Evolutionary conservation across 192 early-diverging fungal genomes (phyloP), one percentile per base, ranked within the genome.

Genomic region (Mortierella hygrophila): DNA sequence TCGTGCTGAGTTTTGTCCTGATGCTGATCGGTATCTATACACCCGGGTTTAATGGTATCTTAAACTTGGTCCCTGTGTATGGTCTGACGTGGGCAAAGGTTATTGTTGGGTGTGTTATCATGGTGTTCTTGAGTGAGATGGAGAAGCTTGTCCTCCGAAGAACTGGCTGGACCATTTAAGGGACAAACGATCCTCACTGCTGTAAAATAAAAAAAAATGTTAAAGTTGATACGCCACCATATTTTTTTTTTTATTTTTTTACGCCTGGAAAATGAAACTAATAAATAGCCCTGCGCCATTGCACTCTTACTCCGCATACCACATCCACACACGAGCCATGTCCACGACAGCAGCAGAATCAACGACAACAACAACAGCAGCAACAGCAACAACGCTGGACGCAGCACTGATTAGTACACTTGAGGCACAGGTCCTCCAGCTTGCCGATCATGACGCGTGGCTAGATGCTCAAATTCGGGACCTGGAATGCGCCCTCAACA

Each of bases 1-100:
- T 96, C 71, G 29, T 95, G 29, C 54, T 96, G 35, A 94, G 94
- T 63, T 94, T 95, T 81, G 91, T 83, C 0, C 85, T 91, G 38
- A 91, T 97, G 89, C 42, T 99, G 29, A 69, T 97, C 3, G 97
- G 97, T 44, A 87, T 93, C n/a, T 97, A 98, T 74, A 82, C 93
- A 3, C 97, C 97, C 15, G 92, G 92, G 18, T 92, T 92, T 68
- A 87, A 89, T 47, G 38, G 16, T 4, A 54, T 72, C 18, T n/a
- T 82, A 80, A 38, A 73, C 37, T 65, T 88, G 76, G 65, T 72
- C 11, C 90, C 92, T 38, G 91, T 95, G 10, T 83, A 85, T 40
- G 91, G 92, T 72, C 71, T 86, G 15, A 91, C 93, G 4, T 96
- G 95, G 95, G 89, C 90, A 29, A 94, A 93, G 75, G 92, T 95